These are phyloP conservation scores for Akebia trifoliata DNA, from an alignment of 164 flowering plant species.

Conservation along the genomic window DNA sequence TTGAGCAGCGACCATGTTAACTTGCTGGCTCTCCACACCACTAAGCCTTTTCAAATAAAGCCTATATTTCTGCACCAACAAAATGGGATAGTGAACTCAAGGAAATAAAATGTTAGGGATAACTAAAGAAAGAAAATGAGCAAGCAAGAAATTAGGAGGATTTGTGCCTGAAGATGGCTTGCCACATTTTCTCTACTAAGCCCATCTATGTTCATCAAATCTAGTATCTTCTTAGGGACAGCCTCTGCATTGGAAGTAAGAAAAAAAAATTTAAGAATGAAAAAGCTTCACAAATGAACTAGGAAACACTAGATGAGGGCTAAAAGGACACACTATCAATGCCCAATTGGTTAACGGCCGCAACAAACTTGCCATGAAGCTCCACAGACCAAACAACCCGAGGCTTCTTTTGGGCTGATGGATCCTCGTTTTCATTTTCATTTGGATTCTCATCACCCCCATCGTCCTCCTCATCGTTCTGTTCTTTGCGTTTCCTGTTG, in stretches of 20 bases:
- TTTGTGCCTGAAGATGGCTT: conserved; percentile 81
- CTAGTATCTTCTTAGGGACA: conserved; percentile 90
- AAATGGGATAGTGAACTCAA: not conserved
- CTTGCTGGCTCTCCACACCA: conserved; percentile 45
- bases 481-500: conserved; percentile 62
- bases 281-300: not conserved
- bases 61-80: conserved; percentile 76
- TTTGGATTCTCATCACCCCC: conserved; percentile 47
- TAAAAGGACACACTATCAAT: conserved; percentile 60
- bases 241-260: conserved; percentile 58
- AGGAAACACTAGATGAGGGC: not conserved
- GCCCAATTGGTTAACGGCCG: conserved; percentile 83
- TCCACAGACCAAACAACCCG: conserved; percentile 92
- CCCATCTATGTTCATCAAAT: conserved; percentile 82
- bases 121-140: not conserved
- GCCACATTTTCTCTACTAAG: conserved; percentile 96
- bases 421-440: conserved; percentile 53
- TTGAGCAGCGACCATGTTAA: conserved; percentile 41
- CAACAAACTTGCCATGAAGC: conserved; percentile 75
- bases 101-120: conserved; percentile 18
- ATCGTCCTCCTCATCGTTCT: conserved; percentile 60
- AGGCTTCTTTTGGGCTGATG: conserved; percentile 69
- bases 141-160: too few species aligned
- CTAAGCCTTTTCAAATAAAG: conserved; percentile 73
- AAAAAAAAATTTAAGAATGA: conserved; percentile 11